Base-by-base conservation (phyloP, 179 eudicot genomes). In the Silene noctiflora region DNA sequence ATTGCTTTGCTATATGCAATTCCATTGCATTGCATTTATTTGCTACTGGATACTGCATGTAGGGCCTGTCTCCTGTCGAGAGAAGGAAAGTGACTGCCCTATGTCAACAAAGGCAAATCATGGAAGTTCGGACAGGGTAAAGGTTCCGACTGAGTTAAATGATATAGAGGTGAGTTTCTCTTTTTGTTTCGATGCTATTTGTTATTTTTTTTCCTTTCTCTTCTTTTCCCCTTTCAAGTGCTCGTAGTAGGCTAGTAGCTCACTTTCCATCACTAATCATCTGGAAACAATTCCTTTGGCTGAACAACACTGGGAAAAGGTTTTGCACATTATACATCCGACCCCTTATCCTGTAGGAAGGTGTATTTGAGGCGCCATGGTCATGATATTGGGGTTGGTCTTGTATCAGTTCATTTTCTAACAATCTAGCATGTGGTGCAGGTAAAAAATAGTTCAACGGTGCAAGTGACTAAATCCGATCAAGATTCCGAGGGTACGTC, bases 401-500 rank as follows among this genome's bases (percentile, higher is more conserved):
- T 48, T 70, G 60, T 46, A 42, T 70, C 20, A 13, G 74, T 71
- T 51, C 42, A 24, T 51, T 53, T 24, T 55, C 21, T 73, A 42
- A 76, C 21, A 14, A 24, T 61, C 75, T 71, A 82, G 85, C 79
- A 78, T 56, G 19, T 53, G 60, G 27, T 46, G 64, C 81, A 77
- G 77, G 78, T 71, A 3, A 75, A 81, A 74, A 72, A 48, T 70
- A 27, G 65, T 22, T 66, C 66, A 14, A 60, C 79, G n/a, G 72
- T 74, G 73, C 80, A 77, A 58, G 70, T 35, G 75, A 78, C 74
- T 64, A 81, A 59, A 81, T 82, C 77, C 63, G 85, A 74, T 77
- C 85, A 77, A 10, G 88, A 82, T 73, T 84, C 85, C 70, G 83
- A 83, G 67, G 89, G 89, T 90, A 71, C 74, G 85, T 35, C 71